Evolutionary conservation across 2,329 filamentous ascomycete genomes (phyloP), one percentile per base, ranked within the genome.

Genomic region (Penicillium sumatraense): DNA sequence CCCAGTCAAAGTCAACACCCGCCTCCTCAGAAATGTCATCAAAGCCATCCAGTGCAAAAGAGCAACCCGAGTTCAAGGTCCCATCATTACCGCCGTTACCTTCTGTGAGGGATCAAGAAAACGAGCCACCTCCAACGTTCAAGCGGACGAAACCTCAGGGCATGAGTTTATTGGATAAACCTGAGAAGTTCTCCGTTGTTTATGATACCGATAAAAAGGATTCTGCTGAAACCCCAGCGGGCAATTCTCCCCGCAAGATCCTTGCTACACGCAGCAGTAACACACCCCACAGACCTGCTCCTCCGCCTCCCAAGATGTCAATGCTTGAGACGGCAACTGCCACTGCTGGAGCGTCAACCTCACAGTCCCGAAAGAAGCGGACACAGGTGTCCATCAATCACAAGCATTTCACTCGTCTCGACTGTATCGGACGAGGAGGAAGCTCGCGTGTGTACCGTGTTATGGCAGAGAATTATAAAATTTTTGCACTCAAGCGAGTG

Each of bases 381-480:
- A 91, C 91, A 59, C 88, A 93, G 54, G 83, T 98, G 55, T 87
- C 88, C 44, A 87, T 99, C 58, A 99, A 99, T 69, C 91, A 91
- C 57, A 96, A 96, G 70, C 85, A 87, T 31, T 99, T 96, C 70
- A 95, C 92, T 20, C 85, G 93, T 44, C 84, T 98, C 59, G 93
- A 96, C 71, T 91, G 89, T 63, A 88, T 99, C 62, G 95, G 95
- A 9, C 88, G 93, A 54, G 95, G 95, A 59, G 95, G 95, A 27
- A 97, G 91, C 64, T 93, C 89, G 47, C 93, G 96, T 68, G 95
- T 99, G 1, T 99, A 96, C 74, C 88, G 92, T 42, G 95, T 99
- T 29, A 96, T 96, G 80, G 93, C 95, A 0, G 95, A 99, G 73
- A 98, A 97, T 69, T 93, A 91, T 68, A 96, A 93, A 72, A 91